These are phyloP conservation scores for Zostera marina DNA, from an alignment of 116 monocot genomes.

Conservation along the genomic window DNA sequence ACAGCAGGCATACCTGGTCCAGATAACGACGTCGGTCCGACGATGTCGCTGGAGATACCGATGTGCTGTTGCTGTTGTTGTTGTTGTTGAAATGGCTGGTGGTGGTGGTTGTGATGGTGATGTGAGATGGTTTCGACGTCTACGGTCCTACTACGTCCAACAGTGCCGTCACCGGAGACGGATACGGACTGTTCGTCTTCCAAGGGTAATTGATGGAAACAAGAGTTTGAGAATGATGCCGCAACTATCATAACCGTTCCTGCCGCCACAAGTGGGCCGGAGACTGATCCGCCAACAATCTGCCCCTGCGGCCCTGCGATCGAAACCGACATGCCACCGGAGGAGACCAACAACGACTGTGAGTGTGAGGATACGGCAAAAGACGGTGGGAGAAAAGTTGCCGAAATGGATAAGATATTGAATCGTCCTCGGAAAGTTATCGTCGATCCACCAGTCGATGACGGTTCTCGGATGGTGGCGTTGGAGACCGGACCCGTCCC, in stretches of 20 bases:
- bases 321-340: constrained; percentile 10
- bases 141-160: background rate
- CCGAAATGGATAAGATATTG: constrained; percentile 31
- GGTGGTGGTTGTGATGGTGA: constrained; percentile 1
- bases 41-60: background rate
- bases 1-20: background rate
- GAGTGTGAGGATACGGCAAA: background rate
- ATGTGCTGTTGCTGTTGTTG: background rate
- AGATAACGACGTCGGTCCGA: background rate
- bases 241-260: constrained; percentile 22
- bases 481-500: constrained; percentile 22
- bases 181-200: constrained; percentile 6
- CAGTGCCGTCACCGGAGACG: constrained; percentile 2
- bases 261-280: constrained; percentile 24
- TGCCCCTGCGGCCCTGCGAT: constrained; percentile 30
- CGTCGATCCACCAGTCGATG: background rate
- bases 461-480: constrained; percentile 22
- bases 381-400: constrained; percentile 16
- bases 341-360: background rate
- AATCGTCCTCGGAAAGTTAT: constrained; percentile 22
- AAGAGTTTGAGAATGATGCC: constrained; percentile 15
- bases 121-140: background rate
- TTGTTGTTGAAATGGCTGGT: background rate
- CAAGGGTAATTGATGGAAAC: constrained; percentile 19
- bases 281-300: constrained; percentile 26